Conservation (phyloP, 2,329 filamentous ascomycete species). For the Pyricularia sp. region DNA sequence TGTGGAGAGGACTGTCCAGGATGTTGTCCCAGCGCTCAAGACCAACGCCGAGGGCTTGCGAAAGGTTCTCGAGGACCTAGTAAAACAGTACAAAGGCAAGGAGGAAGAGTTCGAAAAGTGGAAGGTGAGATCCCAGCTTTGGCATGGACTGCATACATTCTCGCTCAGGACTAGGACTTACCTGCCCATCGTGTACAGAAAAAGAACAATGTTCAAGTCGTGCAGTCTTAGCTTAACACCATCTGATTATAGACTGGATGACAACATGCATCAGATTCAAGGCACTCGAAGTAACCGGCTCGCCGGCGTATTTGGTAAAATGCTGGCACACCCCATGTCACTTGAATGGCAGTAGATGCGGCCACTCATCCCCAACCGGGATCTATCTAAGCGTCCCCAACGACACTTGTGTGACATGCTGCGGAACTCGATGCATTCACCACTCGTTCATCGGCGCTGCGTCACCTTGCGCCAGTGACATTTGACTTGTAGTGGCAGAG, state of each 20-base stretch:
- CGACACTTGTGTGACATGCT: neutral
- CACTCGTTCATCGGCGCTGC: neutral
- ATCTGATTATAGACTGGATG: neutral
- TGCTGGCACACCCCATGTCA: neutral
- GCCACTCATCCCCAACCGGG: neutral
- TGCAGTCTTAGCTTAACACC: constrained; percentile 51
- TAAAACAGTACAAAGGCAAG: constrained; percentile 94
- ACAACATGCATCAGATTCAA: neutral
- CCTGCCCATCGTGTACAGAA: constrained; percentile 44
- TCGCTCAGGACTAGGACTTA: neutral
- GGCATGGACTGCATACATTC: neutral
- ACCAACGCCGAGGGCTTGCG: constrained; percentile 91
- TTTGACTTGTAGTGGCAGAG: neutral
- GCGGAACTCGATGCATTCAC: neutral
- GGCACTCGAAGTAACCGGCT: neutral
- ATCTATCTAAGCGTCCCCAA: neutral
- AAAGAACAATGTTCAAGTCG: constrained; percentile 82
- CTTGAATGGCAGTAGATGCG: neutral
- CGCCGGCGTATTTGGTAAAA: neutral
- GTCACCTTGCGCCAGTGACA: neutral
- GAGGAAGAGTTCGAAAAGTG: constrained; percentile 94
- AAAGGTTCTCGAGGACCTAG: constrained; percentile 86
- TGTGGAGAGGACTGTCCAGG: constrained; percentile 86
- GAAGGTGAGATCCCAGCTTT: constrained; percentile 64
- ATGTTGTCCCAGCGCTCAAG: constrained; percentile 82